Base-by-base conservation (phyloP, 306 rosid genomes). In the Medicago arabica region DNA sequence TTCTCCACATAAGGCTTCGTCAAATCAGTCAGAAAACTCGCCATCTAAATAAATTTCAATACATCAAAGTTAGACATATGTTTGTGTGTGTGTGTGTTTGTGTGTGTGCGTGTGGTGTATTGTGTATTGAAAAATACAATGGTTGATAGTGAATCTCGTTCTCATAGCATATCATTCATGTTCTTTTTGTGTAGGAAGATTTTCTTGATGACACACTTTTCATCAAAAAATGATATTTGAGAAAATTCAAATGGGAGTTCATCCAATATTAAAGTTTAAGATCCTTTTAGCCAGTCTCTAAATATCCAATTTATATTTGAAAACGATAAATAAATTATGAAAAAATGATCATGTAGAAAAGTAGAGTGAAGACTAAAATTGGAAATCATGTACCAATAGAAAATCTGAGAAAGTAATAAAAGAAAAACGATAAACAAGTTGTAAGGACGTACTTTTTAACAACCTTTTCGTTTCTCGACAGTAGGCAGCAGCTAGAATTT, bases 1-100 rank as follows among this genome's bases (percentile, higher is more conserved):
- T 7, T 39, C 31, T 69, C 64, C 8, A n/a, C 19, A 39, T 1
- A 9, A 0, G 8, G 2, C 53, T 55, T 67, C 19, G 21, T 53
- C 44, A 47, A 23, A 14, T 44, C 66, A 8, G 16, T 1, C 2
- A 8, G 1, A 2, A 58, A 8, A n/a, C 3, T 19, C 5, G 0
- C 11, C 76, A 69, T 78, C 76, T 46, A 46, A 46, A 78, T 21
- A 19, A 77, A 67, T 23, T 57, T 67, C 16, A 57, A 55, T 46
- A 16, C 1, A 23, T 43, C 49, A 43, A 43, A 43, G 49, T 43
- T 9, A 43, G 13, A 14, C 1, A 38, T 38, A 4, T 38, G 2
- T 38, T 0, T 38, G 41, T 8, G 54, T 47, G 9, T 47, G 28
- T 1, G 23, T 1, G 23, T 1, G 23, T 1, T 0, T 1, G 23